Evolutionary conservation across 257 asterid species (phyloP), one percentile per base, ranked within the genome.

Genomic region (Primulina huaijiensis): DNA sequence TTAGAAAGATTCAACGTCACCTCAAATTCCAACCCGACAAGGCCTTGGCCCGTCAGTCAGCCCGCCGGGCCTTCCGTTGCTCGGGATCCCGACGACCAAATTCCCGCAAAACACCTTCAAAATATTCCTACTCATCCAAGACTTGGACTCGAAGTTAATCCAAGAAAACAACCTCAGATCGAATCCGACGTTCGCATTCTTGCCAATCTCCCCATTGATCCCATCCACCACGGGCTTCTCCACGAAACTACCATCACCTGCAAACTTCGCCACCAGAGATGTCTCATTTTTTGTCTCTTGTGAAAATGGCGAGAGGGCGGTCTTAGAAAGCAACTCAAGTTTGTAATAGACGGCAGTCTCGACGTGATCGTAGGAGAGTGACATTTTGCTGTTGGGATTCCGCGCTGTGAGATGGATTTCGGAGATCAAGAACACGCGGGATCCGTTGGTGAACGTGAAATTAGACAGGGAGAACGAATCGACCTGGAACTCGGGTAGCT

Each of bases 381-480:
- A 57, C 85, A 91, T 85, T 57, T 88, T 94, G 64, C 78, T 79
- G 82, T 89, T 94, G 34, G 99, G 98, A 79, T 94, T 94, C 25
- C 90, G 73, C 2, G 83, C 89, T 17, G 97, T 88, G 12, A 91
- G 75, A n/a, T 68, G 75, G 16, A 87, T 34, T 52, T 85, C 86
- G 64, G 90, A 85, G 14, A 81, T 82, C 70, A 81, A 82, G 11
- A 89, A 72, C 30, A 77, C 20, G 67, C 88, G 86, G 8, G 84
- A 73, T 64, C 68, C 46, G 74, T 74, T 66, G 53, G 76, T 67
- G 76, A 92, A 70, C 8, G 82, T 76, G 74, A 91, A 82, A 65
- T 87, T 83, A 55, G 94, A 84, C 6, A 88, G 60, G 14, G 92
- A 67, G 43, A 91, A 38, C 1, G 89, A 78, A 70, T 91, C 96